Conservation (phyloP, 2,329 filamentous ascomycete species). For the Aspergillus sp. region DNA sequence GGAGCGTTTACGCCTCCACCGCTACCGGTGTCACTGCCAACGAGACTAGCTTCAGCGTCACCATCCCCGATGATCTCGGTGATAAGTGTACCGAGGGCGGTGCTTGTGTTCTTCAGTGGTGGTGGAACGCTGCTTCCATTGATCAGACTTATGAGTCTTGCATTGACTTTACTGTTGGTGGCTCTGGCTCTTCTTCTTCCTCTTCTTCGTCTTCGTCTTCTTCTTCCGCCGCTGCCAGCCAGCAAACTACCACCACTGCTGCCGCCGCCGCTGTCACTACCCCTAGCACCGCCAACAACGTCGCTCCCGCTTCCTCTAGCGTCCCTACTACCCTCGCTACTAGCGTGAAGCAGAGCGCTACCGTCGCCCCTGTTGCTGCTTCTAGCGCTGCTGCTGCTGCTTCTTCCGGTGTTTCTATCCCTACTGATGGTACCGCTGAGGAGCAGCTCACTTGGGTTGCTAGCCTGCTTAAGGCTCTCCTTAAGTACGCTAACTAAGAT, state of each 20-base stretch:
- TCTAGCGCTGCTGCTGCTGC: constrained; percentile 3
- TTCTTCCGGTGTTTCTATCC: constrained; percentile 11
- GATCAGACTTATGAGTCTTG: constrained; percentile 41
- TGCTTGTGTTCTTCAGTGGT: constrained; percentile 39
- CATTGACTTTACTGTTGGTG: constrained; percentile 34
- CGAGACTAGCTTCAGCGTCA: constrained; percentile 35
- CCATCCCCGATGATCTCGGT: constrained; percentile 33
- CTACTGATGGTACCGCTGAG: constrained; percentile 20
- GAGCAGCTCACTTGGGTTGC: constrained; percentile 23
- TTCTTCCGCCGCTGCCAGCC: constrained; percentile 11
- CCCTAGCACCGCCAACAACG: constrained; percentile 14
- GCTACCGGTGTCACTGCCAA: constrained; percentile 28
- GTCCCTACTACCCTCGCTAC: constrained; percentile 16
- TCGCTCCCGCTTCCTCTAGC: constrained; percentile 10
- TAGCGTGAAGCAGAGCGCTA: constrained; percentile 13
- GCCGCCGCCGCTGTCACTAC: constrained; percentile 17
- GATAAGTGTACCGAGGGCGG: constrained; percentile 30
- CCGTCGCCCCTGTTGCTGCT: constrained; percentile 12
- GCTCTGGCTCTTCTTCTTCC: constrained; percentile 20
- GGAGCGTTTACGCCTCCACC: constrained; percentile 35
- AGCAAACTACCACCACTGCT: constrained; percentile 9
- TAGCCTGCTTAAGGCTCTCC: constrained; percentile 19
- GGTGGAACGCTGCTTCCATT: constrained; percentile 36
- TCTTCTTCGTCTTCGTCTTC: constrained; percentile 19
- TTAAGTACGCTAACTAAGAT: constrained; percentile 15